Evolutionary conservation across 2,329 filamentous ascomycete genomes (phyloP), one percentile per base, ranked within the genome.

Genomic region (Aureobasidium musti): DNA sequence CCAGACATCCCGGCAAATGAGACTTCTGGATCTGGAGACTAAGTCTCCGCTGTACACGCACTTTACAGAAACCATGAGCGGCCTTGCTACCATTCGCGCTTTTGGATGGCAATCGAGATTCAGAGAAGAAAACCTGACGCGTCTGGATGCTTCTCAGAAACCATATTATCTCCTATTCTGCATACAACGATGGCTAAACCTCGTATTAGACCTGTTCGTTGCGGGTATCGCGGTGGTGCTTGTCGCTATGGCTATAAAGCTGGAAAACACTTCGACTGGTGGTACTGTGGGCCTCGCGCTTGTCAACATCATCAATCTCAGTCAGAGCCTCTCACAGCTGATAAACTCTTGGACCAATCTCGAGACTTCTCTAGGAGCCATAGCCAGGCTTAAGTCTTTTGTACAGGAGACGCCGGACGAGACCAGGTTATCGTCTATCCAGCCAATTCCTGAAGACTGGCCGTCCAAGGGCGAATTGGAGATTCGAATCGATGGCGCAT

Each of bases 291-390:
- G 83, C 67, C 77, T 85, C 7, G 82, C 82, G 0, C 73, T 86
- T 11, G 72, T 82, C n/a, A 83, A 83, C 63, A 77, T 84, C 41
- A 80, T 85, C 23, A 73, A 78, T n/a, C 83, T 86, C 73, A 83
- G 80, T 47, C 77, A 81, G 53, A 80, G 77, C 63, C 77, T 85
- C 68, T 82, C 81, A 68, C 71, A 81, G 3, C 72, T 84, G 21
- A 77, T 83, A 3, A 72, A 77, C 0, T 80, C 78, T 57, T 87
- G 83, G 83, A 86, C 84, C 0, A 78, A 80, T 56, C 74, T 87
- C 17, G 84, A 86, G 69, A 86, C 83, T 0, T 79, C 81, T 26
- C 80, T 87, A 43, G 84, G 84, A 10, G 83, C 83, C 13, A 79
- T 86, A 6, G 75, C 80, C 5, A 78, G 84, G 21, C 77, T 52